phyloP scores from a whole-genome alignment of 2,329 filamentous ascomycete genomes.

The Diaporthe vexans region DNA sequence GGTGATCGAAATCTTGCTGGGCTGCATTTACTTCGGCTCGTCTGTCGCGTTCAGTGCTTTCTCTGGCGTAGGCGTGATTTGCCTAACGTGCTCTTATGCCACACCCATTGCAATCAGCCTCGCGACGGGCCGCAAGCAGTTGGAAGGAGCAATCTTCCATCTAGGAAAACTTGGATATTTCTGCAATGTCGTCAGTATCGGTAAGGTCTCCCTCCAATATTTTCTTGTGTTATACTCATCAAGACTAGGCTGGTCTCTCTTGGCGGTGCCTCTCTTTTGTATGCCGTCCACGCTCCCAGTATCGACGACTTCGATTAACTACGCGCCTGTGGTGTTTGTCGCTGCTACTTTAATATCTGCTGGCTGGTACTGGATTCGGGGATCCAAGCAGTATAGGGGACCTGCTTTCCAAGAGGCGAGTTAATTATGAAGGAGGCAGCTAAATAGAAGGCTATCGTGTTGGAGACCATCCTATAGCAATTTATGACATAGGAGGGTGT shows the following conservation, averaged over 20 bases:
- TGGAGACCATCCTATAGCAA: no score
- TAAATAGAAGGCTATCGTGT: no score
- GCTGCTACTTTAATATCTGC: background rate
- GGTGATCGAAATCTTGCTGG: background rate
- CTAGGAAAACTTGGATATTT: background rate
- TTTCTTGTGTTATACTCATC: background rate
- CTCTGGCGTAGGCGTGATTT: background rate
- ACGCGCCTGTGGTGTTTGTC: background rate
- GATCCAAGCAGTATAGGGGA: background rate
- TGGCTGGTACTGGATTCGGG: background rate
- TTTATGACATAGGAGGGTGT: no score
- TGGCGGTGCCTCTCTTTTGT: background rate
- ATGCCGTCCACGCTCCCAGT: background rate
- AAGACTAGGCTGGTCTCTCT: background rate
- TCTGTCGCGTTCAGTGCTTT: background rate
- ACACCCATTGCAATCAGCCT: background rate
- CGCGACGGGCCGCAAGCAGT: background rate
- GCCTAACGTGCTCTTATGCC: background rate
- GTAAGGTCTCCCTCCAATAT: background rate
- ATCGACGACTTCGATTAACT: background rate
- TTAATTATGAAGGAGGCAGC: no score
- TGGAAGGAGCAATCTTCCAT: background rate
- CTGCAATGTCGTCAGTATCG: background rate
- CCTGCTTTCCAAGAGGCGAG: background rate
- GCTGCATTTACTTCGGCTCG: background rate